A percentile compares a stretch with the other conserved stretches of the same genome.
Evolutionary conservation across 116 monocot genomes (phyloP).

Genomic region (Zostera marina): DNA sequence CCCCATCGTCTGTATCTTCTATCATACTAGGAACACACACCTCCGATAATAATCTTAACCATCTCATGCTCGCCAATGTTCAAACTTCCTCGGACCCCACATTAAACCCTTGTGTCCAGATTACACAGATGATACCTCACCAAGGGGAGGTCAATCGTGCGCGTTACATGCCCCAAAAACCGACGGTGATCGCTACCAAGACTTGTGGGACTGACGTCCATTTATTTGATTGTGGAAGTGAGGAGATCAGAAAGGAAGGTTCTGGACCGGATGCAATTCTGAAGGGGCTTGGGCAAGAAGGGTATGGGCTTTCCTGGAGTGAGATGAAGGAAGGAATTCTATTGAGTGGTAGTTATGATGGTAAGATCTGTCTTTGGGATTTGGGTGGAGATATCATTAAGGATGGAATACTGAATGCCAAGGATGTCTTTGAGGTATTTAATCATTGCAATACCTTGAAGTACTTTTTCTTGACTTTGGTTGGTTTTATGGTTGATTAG

Average conservation of each 20-base stretch:
- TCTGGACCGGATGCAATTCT: conserved; percentile 33
- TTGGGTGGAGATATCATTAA: conserved; percentile 7
- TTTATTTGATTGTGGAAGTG: conserved; percentile 29
- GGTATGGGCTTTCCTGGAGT: conserved; percentile 85
- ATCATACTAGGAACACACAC: conserved; percentile 85
- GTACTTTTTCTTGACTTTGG: not conserved
- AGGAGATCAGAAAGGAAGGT: conserved; percentile 5
- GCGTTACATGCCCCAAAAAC: conserved; percentile 72
- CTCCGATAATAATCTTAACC: conserved; percentile 55
- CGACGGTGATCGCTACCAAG: conserved; percentile 59
- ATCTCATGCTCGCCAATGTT: conserved; percentile 49
- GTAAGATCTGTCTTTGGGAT: conserved; percentile 89
- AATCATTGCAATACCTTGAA: not conserved
- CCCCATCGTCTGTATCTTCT: conserved; percentile 9
- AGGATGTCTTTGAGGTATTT: conserved; percentile 59
- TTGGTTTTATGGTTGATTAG: not conserved
- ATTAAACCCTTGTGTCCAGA: conserved; percentile 24
- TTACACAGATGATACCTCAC: conserved; percentile 38
- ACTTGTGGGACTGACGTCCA: conserved; percentile 60
- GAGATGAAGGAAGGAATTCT: conserved; percentile 55
- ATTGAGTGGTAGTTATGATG: conserved; percentile 78
- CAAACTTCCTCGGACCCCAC: conserved; percentile 12
- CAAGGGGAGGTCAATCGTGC: conserved; percentile 87
- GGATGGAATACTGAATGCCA: conserved; percentile 28
- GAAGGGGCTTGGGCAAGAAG: conserved; percentile 55